Evolutionary conservation across 108 stramenopile genomes (phyloP), one percentile per base, ranked within the genome.

Genomic region (Schizochytrium sp.): DNA sequence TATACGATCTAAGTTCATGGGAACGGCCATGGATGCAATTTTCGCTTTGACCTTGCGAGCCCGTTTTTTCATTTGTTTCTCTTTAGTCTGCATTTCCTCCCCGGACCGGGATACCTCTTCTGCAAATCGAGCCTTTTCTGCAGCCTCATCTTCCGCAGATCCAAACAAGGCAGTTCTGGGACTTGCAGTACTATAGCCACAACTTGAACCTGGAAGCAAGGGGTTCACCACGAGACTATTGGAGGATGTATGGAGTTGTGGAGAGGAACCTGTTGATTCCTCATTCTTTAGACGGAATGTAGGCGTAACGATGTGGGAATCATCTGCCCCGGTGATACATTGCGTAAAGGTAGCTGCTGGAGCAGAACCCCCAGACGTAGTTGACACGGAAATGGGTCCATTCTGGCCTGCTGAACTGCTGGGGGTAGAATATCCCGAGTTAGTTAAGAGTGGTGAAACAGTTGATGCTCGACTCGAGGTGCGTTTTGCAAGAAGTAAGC

Each of bases 1-100:
- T 28, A 28, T 28, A 28, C 57, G 57, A 58, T 10, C 57, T 10
- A 10, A 15, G 13, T 58, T 10, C 57, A 17, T 58, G 15, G 19
- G 64, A 7, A 44, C 28, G 19, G 64, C 64, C 64, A 69, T 38
- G 44, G 64, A 69, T 38, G 64, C 76, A 42, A 83, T 83, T n/a
- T 40, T 17, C 8, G 76, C 76, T 40, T 55, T 49, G 28, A 55
- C 76, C 76, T 83, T 83, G 76, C 76, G 76, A 17, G 3, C 47
- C 15, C 53, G 47, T 53, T 83, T 83, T 55, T 83, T 83, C 76
- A 83, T 83, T 55, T 83, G 76, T 38, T 55, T 83, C 47, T 83
- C 76, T 10, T 53, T 47, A 56, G 28, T 49, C 13, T 83, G 47
- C 76, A 83, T 83, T 53, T 83, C 76, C 47, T 55, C 53, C 15